phyloP scores from a whole-genome alignment of 768 basidiomycete genomes.

The Zangia roseola region DNA sequence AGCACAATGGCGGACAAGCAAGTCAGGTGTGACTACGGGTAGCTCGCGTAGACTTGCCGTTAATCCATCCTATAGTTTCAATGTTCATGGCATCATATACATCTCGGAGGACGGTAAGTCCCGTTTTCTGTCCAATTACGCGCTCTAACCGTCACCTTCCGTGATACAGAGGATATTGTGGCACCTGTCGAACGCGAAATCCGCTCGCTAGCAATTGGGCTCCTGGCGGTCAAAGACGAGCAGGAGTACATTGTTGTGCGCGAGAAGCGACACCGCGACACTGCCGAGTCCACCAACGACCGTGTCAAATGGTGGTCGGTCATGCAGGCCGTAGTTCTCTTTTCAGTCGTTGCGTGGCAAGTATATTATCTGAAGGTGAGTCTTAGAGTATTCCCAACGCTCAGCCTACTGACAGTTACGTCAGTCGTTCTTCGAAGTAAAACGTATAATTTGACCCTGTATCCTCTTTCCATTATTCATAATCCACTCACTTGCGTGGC shows the following conservation, averaged over 20 bases:
- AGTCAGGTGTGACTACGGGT: conserved; percentile 60
- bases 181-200: conserved; percentile 98
- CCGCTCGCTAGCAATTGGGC: conserved; percentile 72
- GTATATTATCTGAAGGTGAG: conserved; percentile 92
- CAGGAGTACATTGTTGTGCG: conserved; percentile 98
- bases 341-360: conserved; percentile 94
- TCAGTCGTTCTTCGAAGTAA: conserved; percentile 91
- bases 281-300: conserved; percentile 88
- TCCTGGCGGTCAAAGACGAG: conserved; percentile 93
- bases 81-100: conserved; percentile 96
- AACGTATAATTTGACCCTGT: conserved; percentile 69
- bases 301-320: conserved; percentile 99
- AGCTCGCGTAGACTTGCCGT: background rate
- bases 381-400: background rate
- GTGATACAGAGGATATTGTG: conserved; percentile 58
- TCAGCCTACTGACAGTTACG: conserved; percentile 1
- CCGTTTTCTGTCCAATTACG: background rate
- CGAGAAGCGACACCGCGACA: conserved; percentile 90
- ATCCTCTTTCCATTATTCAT: background rate
- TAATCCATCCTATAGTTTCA: conserved; percentile 61
- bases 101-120: conserved; percentile 80
- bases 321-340: conserved; percentile 81
- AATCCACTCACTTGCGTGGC: background rate
- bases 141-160: conserved; percentile 1
- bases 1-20: conserved; percentile 94